These are phyloP conservation scores for Hemerocallis citrina DNA, from an alignment of 106 monocot species.

Conservation along the genomic window DNA sequence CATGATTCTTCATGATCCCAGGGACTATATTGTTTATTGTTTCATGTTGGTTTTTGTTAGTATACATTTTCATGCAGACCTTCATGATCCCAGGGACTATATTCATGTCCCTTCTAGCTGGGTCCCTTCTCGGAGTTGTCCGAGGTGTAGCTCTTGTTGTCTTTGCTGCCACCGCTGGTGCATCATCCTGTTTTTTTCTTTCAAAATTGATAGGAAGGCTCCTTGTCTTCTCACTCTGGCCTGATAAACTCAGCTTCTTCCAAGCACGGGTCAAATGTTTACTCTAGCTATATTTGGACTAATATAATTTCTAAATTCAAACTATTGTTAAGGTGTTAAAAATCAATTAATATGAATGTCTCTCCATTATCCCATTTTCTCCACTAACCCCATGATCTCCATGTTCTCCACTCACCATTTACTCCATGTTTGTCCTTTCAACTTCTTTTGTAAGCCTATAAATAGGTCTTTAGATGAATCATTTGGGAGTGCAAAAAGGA, in stretches of 20 bases:
- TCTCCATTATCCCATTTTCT: too few relatives aligned
- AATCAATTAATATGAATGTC: too few relatives aligned
- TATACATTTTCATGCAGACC: constrained; percentile 99
- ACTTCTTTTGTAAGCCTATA: too few relatives aligned
- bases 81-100: constrained; percentile 99
- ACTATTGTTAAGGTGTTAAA: too few relatives aligned
- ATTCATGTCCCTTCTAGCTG: constrained; percentile 97
- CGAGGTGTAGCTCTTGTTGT: constrained; percentile 74
- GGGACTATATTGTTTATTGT: constrained; percentile 85
- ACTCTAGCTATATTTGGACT: too few relatives aligned
- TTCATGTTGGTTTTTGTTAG: constrained; percentile 74
- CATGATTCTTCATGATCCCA: constrained; percentile 24
- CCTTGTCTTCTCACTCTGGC: constrained; percentile 81
- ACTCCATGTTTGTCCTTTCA: too few relatives aligned
- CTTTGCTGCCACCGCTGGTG: constrained; percentile 93
- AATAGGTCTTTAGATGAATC: too few relatives aligned
- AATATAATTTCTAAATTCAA: too few relatives aligned
- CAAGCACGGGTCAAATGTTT: constrained; percentile 77
- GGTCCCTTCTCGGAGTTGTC: constrained; percentile 74
- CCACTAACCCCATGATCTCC: too few relatives aligned
- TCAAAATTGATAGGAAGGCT: constrained; percentile 89
- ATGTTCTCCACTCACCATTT: too few relatives aligned
- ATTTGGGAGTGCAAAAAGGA: too few relatives aligned
- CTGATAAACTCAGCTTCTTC: constrained; percentile 81
- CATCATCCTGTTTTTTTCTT: constrained; percentile 91